Evolutionary conservation across 2,329 filamentous ascomycete species (phyloP).

Genomic region (Aureobasidium sp.): DNA sequence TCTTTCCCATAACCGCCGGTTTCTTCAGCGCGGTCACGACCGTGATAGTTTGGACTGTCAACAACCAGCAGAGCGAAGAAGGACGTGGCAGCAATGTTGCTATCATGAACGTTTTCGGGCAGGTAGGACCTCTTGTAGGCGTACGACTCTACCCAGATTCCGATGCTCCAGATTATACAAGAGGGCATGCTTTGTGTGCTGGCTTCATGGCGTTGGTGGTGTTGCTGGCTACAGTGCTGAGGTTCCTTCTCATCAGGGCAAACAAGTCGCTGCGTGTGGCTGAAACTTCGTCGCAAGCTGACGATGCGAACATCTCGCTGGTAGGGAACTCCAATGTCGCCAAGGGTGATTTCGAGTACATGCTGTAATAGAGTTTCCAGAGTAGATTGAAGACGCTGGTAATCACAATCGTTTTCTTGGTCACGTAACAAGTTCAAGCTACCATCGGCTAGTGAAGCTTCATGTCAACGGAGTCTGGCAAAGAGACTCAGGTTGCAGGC

Average conservation of each 20-base stretch:
- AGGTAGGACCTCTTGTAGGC: constrained; percentile 60
- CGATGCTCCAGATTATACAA: constrained; percentile 41
- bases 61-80: constrained; percentile 65
- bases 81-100: constrained; percentile 70
- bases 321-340: neutral
- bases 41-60: constrained; percentile 80
- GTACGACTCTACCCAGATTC: constrained; percentile 46
- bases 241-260: constrained; percentile 30
- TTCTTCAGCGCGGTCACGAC: constrained; percentile 81
- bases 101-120: constrained; percentile 71
- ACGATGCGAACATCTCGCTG: neutral
- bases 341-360: neutral
- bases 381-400: neutral
- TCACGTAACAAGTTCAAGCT: no score
- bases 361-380: neutral
- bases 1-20: constrained; percentile 70
- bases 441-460: no score
- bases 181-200: constrained; percentile 44
- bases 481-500: no score
- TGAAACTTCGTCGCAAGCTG: neutral
- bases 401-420: neutral
- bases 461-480: no score
- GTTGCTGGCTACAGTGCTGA: constrained; percentile 33
- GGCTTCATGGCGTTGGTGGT: constrained; percentile 41
- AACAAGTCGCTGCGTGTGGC: constrained; percentile 18